phyloP scores from a whole-genome alignment of 192 early-diverging fungal genomes.

The Coemansia sp. region DNA sequence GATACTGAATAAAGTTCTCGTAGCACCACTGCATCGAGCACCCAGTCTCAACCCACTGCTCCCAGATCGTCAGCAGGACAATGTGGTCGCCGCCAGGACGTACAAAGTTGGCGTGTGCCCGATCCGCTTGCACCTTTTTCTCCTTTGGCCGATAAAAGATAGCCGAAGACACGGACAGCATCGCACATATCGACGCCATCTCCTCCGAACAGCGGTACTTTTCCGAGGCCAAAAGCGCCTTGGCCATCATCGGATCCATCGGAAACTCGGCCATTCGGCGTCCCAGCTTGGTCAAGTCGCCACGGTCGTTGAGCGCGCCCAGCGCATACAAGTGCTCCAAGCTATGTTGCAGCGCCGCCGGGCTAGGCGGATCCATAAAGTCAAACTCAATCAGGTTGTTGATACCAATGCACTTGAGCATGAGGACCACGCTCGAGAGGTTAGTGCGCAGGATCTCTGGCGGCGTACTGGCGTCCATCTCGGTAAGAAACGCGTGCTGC shows the following conservation, averaged over 20 bases:
- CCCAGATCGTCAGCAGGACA: conserved; percentile 88
- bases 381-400: conserved; percentile 96
- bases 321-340: conserved; percentile 90
- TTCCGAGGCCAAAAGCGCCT: conserved; percentile 86
- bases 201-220: conserved; percentile 95
- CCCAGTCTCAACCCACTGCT: conserved; percentile 83
- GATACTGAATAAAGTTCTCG: conserved; percentile 95
- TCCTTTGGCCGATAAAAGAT: conserved; percentile 87
- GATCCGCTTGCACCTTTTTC: conserved; percentile 89
- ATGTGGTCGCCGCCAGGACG: conserved; percentile 95
- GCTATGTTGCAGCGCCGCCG: conserved; percentile 87
- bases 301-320: conserved; percentile 87
- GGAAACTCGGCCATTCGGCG: conserved; percentile 99
- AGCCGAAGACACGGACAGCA: conserved; percentile 83
- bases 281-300: conserved; percentile 93
- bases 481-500: conserved; percentile 84
- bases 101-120: conserved; percentile 85
- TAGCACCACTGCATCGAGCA: conserved; percentile 95
- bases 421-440: conserved; percentile 83
- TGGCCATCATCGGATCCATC: conserved; percentile 92
- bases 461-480: conserved; percentile 90
- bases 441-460: conserved; percentile 98
- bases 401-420: conserved; percentile 94
- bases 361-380: conserved; percentile 97
- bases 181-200: conserved; percentile 85